These are phyloP conservation scores for Parastagonospora nodorum DNA, from an alignment of 2,329 filamentous ascomycete genomes.

Conservation along the genomic window DNA sequence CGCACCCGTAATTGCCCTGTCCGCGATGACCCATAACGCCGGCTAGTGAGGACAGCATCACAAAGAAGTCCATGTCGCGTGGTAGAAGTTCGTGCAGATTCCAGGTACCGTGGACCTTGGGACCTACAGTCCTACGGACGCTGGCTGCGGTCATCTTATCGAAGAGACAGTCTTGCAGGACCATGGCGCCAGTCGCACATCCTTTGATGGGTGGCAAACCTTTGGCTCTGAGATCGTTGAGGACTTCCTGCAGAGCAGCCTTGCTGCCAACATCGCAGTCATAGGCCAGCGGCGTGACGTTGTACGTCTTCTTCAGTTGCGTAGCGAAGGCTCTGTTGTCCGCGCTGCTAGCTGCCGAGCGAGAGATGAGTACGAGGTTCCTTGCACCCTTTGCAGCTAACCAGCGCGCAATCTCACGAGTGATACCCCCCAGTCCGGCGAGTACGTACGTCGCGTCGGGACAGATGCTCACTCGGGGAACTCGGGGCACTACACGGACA, in stretches of 20 bases:
- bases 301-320: no score
- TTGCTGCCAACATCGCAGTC: not conserved
- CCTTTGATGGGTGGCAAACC: conserved; percentile 31
- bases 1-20: conserved; percentile 29
- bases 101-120: conserved; percentile 44
- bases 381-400: conserved; percentile 23
- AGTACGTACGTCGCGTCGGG: conserved; percentile 25
- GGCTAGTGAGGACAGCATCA: conserved; percentile 23
- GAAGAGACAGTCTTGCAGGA: conserved; percentile 18
- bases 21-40: conserved; percentile 22
- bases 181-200: conserved; percentile 35
- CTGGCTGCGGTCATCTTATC: conserved; percentile 13
- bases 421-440: conserved; percentile 30
- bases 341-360: conserved; percentile 7
- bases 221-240: not conserved
- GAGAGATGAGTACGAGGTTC: conserved; percentile 24
- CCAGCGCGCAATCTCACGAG: conserved; percentile 22
- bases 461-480: conserved; percentile 4
- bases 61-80: conserved; percentile 27
- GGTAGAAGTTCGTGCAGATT: conserved; percentile 27
- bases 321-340: conserved; percentile 1
- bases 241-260: not conserved
- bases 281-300: no score
- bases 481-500: conserved; percentile 6
- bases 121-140: conserved; percentile 4